phyloP scores from a whole-genome alignment of 805 yeast genomes.

The Ogataea saltuana region DNA sequence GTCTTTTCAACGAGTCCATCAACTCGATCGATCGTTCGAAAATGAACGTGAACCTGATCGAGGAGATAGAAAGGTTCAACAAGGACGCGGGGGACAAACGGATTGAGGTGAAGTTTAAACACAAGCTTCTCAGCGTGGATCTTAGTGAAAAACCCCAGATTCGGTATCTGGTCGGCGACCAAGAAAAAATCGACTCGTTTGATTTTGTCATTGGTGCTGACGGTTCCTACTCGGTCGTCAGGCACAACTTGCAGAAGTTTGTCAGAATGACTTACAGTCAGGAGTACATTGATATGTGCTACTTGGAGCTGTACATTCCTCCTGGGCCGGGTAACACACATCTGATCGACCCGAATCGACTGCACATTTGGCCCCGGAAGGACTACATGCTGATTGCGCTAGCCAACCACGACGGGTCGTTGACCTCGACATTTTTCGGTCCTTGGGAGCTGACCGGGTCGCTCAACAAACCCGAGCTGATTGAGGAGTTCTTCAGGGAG shows the following conservation, averaged over 20 bases:
- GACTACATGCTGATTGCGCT: constrained; percentile 87
- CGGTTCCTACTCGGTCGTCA: constrained; percentile 76
- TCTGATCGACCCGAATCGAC: constrained; percentile 65
- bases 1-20: constrained; percentile 77
- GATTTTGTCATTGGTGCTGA: constrained; percentile 82
- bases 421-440: constrained; percentile 86
- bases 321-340: constrained; percentile 47
- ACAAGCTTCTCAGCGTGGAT: constrained; percentile 52
- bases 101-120: constrained; percentile 52
- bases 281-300: constrained; percentile 80
- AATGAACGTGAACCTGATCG: constrained; percentile 63
- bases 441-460: constrained; percentile 69
- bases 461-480: constrained; percentile 43
- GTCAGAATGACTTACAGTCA: constrained; percentile 71
- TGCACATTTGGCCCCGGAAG: constrained; percentile 92
- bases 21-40: constrained; percentile 80
- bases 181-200: constrained; percentile 28
- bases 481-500: constrained; percentile 50
- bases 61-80: constrained; percentile 55
- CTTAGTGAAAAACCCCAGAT: constrained; percentile 26
- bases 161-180: constrained; percentile 9
- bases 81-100: constrained; percentile 18
- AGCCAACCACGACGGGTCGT: constrained; percentile 82
- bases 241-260: constrained; percentile 65
- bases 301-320: constrained; percentile 78